Base-by-base conservation (phyloP, 805 yeast genomes). In the Ogataea haglerorum region DNA sequence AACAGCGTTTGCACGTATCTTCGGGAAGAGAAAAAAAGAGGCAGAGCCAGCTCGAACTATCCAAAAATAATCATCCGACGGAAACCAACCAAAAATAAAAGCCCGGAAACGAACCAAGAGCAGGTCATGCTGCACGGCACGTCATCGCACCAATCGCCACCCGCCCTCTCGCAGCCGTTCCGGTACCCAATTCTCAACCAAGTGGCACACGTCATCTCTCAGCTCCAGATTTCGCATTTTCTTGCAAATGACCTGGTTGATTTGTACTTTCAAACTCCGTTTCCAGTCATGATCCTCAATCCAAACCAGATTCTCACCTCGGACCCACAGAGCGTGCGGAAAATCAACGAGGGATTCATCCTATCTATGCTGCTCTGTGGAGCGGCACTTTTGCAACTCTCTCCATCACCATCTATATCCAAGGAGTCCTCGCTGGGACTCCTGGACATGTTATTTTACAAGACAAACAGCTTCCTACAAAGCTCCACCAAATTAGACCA, bases 1-100 rank as follows among this genome's bases (percentile, higher is more conserved):
- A 51, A 54, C 26, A 50, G 57, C 1, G 45, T 51, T 6, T 70
- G 75, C 45, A 66, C 73, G 1, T 73, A 73, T 43, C 44, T 64
- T 8, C 56, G 77, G 26, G 57, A 63, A 34, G 72, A 70, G 43
- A 69, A 63, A 48, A 70, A 69, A 48, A 53, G 78, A 38, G 78
- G 78, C 7, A 58, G 76, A 42, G 76, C 76, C 1, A 60, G 67
- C 39, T 64, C 61, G 1, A 66, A 64, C 36, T 67, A 68, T 38
- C 72, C 72, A n/a, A 64, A 65, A 43, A 49, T 43, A 10, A 55
- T 56, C 22, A 46, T 49, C 5, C 38, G 60, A 26, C 40, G 60
- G 32, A 56, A 54, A 38, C 53, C 55, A 9, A 47, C 57, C 3
- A 55, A 55, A 30, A 43, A 37, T 14, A 50, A 46, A 21, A 14